Evolutionary conservation across 768 basidiomycete species (phyloP).

Genomic region (Agrocybe praecox): DNA sequence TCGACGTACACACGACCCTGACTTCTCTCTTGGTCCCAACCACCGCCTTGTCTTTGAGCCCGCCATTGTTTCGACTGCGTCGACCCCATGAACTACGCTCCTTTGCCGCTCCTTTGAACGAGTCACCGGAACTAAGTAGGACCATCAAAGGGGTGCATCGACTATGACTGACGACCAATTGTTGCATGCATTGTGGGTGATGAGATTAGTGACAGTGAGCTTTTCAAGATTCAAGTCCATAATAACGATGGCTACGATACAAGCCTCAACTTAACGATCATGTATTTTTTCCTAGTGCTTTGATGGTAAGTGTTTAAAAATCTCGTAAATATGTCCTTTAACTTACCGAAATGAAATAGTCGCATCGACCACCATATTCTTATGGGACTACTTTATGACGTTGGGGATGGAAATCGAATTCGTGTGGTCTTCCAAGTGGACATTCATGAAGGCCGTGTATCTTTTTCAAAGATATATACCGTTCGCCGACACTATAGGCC

Average conservation of each 20-base stretch:
- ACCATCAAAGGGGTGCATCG: too few relatives aligned
- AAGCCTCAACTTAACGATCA: background rate
- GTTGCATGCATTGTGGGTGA: background rate
- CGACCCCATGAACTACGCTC: too few relatives aligned
- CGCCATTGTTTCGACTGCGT: too few relatives aligned
- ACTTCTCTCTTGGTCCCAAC: too few relatives aligned
- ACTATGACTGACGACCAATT: background rate
- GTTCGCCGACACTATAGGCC: background rate
- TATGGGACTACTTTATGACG: conserved; percentile 2
- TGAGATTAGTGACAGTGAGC: background rate
- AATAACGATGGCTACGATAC: background rate
- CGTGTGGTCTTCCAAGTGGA: background rate
- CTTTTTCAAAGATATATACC: conserved; percentile 1
- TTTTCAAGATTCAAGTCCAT: background rate
- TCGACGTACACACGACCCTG: too few relatives aligned
- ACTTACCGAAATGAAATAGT: background rate
- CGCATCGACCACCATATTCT: background rate
- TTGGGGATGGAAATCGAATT: conserved; percentile 2
- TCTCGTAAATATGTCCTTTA: background rate
- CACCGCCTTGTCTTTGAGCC: too few relatives aligned
- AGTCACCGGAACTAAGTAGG: too few relatives aligned
- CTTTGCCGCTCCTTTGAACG: too few relatives aligned
- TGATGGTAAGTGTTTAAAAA: background rate
- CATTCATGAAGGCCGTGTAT: background rate
- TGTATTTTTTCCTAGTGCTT: background rate